Evolutionary conservation across 176 grass and related monocot genomes (phyloP), one percentile per base, ranked within the genome.

Genomic region (Eleusine indica): DNA sequence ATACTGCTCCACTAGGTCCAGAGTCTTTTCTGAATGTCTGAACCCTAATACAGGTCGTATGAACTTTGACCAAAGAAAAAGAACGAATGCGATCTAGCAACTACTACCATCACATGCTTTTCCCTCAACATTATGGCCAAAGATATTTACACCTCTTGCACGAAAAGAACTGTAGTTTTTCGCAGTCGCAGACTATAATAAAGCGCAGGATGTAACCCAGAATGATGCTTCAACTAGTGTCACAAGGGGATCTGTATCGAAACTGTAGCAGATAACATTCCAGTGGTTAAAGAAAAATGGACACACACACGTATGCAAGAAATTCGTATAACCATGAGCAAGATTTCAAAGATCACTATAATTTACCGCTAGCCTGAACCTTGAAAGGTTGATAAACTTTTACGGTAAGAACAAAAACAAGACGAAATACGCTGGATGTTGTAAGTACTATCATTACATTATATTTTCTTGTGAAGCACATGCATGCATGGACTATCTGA

Each of bases 1-100:
- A 52, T 44, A 30, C 66, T 19, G 52, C 56, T 72, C 78, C 78
- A 82, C 78, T 44, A 7, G 3, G 72, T 77, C 46, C 69, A 79
- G 38, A 40, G 41, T 84, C 47, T 3, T 60, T 11, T 17, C 4
- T 16, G 32, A 7, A 54, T 54, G 57, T 53, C 67, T 83, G 57
- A 60, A 66, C 25, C 57, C 53, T 66, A 5, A 44, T 35, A 35
- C 66, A 72, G 56, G 15, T 57, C 37, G 66, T 42, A 44, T 79
- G 42, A 81, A 37, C 18, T 37, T 75, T 67, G 39, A 89, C 47
- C 39, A 12, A 52, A 29, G 21, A 41, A 25, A 66, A 21, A 5
- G 19, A 19, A 5, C 41, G 22, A 44, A 42, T 52, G 42, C 52
- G 54, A 85, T 85, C 53, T 38, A 56, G 35, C 17, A 5, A 41